These are phyloP conservation scores for Daldinia loculata DNA, from an alignment of 495 filamentous ascomycete species.

Conservation along the genomic window DNA sequence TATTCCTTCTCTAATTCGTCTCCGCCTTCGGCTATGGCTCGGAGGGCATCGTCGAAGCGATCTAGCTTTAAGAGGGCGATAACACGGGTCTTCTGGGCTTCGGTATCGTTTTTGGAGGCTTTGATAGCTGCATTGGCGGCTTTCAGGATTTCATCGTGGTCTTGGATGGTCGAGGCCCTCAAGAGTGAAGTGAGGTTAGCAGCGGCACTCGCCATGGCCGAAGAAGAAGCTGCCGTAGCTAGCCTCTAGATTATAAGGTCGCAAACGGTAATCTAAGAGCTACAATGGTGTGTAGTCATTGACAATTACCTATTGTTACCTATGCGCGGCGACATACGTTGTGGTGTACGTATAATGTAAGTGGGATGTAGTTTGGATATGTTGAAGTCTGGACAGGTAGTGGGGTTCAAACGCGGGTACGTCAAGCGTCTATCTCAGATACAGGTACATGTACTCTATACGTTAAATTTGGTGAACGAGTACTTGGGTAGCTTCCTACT, in stretches of 20 bases:
- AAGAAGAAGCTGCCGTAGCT: background rate
- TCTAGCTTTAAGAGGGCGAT: constrained; percentile 93
- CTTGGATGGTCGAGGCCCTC: constrained; percentile 54
- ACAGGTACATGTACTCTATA: background rate
- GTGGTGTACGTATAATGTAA: background rate
- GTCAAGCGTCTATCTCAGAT: background rate
- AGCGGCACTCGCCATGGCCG: constrained; percentile 51
- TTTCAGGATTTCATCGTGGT: constrained; percentile 57
- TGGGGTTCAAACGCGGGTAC: constrained; percentile 1
- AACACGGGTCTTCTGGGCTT: constrained; percentile 78
- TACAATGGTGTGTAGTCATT: background rate
- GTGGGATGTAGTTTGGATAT: constrained; percentile 1
- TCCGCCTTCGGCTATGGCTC: constrained; percentile 75
- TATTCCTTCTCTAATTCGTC: constrained; percentile 72
- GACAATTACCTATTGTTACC: background rate
- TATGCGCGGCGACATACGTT: background rate
- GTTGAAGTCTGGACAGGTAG: background rate
- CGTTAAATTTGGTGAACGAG: background rate
- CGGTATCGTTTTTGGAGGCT: constrained; percentile 73
- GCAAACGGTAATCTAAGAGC: background rate
- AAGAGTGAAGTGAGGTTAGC: constrained; percentile 61
- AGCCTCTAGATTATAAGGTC: constrained; percentile 1
- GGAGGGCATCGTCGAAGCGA: constrained; percentile 88
- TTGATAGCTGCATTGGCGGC: constrained; percentile 67
- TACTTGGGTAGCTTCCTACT: background rate